Evolutionary conservation across 768 basidiomycete genomes (phyloP), one percentile per base, ranked within the genome.

Genomic region (Cystobasidium tubakii): DNA sequence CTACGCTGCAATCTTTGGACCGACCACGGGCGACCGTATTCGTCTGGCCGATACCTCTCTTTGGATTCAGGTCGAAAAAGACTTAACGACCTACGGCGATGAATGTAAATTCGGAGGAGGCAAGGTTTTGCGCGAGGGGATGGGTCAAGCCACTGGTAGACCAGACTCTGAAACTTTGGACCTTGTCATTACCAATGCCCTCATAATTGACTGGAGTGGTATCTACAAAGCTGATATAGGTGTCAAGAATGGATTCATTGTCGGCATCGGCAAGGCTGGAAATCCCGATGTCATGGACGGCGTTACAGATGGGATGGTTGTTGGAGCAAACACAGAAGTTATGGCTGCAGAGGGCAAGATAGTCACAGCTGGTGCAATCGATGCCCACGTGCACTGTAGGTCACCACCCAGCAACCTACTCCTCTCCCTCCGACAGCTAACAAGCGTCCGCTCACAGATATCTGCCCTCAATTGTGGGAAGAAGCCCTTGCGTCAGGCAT

Each of bases 161-260:
- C 84, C 86, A 0, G 86, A 89, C 10, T 76, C 79, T 0, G 88
- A 90, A 62, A 85, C 88, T 0, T 85, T 98, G 57, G 95, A 99
- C 80, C 85, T 96, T 27, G 88, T 97, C 72, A 92, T 99, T 80
- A 98, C 92, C 50, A 98, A 96, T 79, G 92, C 91, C 1, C 84
- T 99, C 64, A 89, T 99, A 75, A 82, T 99, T 44, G 94, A 99
- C 80, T 97, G 91, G 90, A 87, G 87, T 34, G 92, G 93, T 1
- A 96, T 98, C 74, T 91, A 89, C 86, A 97, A 97, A 86, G 95
- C 95, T 23, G 96, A 98, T 79, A 91, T 99, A 64, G 95, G 96
- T 31, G 85, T 99, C 70, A 92, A 89, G 81, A 80, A 86, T 69
- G 94, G 94, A 0, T 77, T 83, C 43, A 97, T 98, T 75, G 84